Evolutionary conservation across 768 basidiomycete genomes (phyloP), one percentile per base, ranked within the genome.

Genomic region (Psilocybe azurescens): DNA sequence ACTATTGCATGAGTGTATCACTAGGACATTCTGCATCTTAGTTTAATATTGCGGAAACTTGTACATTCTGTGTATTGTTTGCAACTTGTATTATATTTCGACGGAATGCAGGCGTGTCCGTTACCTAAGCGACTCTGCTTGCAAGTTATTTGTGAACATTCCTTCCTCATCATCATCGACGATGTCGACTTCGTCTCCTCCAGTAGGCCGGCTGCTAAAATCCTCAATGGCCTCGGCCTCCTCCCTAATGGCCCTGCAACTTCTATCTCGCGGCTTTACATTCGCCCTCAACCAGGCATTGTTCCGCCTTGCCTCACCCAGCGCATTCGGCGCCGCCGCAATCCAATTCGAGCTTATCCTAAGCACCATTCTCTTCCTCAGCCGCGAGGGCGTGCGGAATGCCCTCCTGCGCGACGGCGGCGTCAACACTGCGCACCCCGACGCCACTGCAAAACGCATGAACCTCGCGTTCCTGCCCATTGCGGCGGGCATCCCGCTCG

Each of bases 281-380:
- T 99, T 97, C 73, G 71, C 81, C 4, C 82, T 99, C 28, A 99
- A 99, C 75, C 96, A 97, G 74, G 85, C 86, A 0, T 82, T 98
- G 11, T 81, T 98, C 44, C 88, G 94, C 0, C 81, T 95, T 30
- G 89, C 91, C 2, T 89, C 94, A 0, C 95, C 96, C 0, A 85
- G 86, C 36, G 90, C 89, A 13, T 96, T 94, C 71, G 91, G 97
- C 9, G 95, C 93, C 0, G 95, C 94, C 14, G 87, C 94, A 0
- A 91, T 99, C 63, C 96, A 97, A 69, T 95, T 99, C 74, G 97
- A 99, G 72, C 85, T 98, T 29, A 71, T 99, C 28, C 83, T 93
- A 50, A 93, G 90, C 67, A 95, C 95, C 10, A 92, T 96, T 68
- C 81, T 99, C 48, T 98, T 99, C 74, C 81, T 99, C 7, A 89